Base-by-base conservation (phyloP, 164 flowering plant genomes). In the Dillenia turbinata region DNA sequence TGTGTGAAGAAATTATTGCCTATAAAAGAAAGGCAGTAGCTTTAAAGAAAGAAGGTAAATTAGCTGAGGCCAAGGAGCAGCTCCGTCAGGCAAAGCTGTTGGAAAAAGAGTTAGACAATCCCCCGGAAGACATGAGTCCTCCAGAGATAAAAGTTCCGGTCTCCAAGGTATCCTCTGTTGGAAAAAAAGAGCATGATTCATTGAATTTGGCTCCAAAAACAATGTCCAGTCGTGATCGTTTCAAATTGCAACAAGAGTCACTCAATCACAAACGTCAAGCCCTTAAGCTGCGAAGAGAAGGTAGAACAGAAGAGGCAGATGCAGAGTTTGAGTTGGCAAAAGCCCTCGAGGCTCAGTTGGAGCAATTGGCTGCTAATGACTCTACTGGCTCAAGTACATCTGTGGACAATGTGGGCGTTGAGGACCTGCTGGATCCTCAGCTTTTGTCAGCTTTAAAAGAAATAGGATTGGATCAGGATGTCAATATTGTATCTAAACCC, bases 391-490 rank as follows among this genome's bases (percentile, higher is more conserved):
- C 73, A 45, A 58, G 44, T 12, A 66, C 67, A 47, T 44, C 77
- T 56, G 49, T 46, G 10, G 87, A 78, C 66, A 83, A 79, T 75
- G 78, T 77, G 17, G 65, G 62, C 8, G 75, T 93, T 53, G 98
- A 86, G 71, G 91, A 84, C 76, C 72, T 93, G 73, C 91, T 93
- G 10, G 98, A 93, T 80, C 97, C 97, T 69, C 92, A 90, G 57
- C 87, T 94, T 56, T 52, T 94, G 54, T 83, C 97, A 56, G 91
- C 95, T n/a, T 68, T 91, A 49, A 85, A 78, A 74, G 87, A 87
- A 16, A 78, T 89, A 53, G 97, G 97, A 40, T 44, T 84, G 55
- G 40, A 33, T 4, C 82, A 76, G 2, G 86, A 80, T 69, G 68
- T 55, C 57, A 73, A 40, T 56, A 49, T 15, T 14, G 74, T 47